These are phyloP conservation scores for Penicillium turbatum DNA, from an alignment of 495 filamentous ascomycete genomes.

Conservation along the genomic window DNA sequence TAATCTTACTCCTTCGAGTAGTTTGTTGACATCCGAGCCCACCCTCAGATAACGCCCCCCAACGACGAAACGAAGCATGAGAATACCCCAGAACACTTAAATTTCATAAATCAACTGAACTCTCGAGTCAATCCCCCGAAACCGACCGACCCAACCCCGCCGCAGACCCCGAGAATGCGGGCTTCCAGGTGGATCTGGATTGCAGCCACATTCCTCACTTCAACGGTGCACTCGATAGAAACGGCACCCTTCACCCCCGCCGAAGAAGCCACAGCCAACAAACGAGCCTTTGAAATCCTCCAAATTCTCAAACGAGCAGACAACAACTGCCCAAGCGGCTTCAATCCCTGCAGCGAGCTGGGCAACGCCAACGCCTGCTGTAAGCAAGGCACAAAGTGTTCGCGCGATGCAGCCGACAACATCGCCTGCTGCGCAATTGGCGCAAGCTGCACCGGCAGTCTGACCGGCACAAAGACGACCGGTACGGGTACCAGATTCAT, in stretches of 20 bases:
- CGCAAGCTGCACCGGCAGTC: constrained; percentile 58
- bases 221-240: constrained; percentile 29
- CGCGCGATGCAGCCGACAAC: constrained; percentile 53
- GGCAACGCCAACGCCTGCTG: constrained; percentile 56
- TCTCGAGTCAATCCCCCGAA: not conserved
- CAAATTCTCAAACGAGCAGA: constrained; percentile 34
- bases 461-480: constrained; percentile 31
- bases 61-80: constrained; percentile 13
- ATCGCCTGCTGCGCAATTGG: constrained; percentile 63
- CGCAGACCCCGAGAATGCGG: constrained; percentile 34
- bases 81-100: not conserved
- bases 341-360: constrained; percentile 47
- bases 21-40: constrained; percentile 36
- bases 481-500: constrained; percentile 32
- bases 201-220: constrained; percentile 35
- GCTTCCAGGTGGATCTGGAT: constrained; percentile 37
- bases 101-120: not conserved
- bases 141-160: not conserved
- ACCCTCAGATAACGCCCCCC: constrained; percentile 10
- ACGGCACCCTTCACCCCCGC: constrained; percentile 30
- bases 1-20: constrained; percentile 36
- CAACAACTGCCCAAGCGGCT: constrained; percentile 50
- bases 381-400: constrained; percentile 47
- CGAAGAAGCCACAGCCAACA: constrained; percentile 19
- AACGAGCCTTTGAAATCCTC: constrained; percentile 37